phyloP scores from a whole-genome alignment of 1,139 yeast genomes.

The Geotrichum histeridarum region DNA sequence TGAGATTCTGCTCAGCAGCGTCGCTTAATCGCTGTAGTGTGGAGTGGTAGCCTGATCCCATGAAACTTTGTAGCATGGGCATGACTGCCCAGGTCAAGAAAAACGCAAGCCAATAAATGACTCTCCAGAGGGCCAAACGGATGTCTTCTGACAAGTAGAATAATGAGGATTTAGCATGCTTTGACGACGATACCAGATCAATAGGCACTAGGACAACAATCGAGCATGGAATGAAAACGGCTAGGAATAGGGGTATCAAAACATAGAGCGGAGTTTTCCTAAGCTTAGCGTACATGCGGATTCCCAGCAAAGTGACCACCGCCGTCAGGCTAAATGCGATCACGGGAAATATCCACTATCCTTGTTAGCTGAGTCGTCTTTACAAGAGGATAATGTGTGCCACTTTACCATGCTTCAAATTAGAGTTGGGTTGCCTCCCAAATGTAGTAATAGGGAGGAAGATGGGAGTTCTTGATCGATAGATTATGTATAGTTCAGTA shows the following conservation, averaged over 20 bases:
- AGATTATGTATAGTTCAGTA: neutral
- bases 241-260: slow-evolving; percentile 41
- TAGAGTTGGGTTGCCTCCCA: too few species aligned
- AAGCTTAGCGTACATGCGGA: slow-evolving; percentile 38
- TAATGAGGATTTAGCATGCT: slow-evolving; percentile 24
- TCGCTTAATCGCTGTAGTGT: slow-evolving; percentile 47
- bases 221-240: slow-evolving; percentile 53
- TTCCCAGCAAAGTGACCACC: slow-evolving; percentile 34
- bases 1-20: slow-evolving; percentile 53
- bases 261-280: slow-evolving; percentile 41
- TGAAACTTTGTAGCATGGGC: slow-evolving; percentile 69
- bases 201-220: slow-evolving; percentile 53
- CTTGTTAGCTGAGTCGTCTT: too few species aligned
- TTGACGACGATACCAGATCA: slow-evolving; percentile 42
- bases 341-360: slow-evolving; percentile 33
- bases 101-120: slow-evolving; percentile 77
- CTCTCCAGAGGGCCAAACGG: slow-evolving; percentile 61
- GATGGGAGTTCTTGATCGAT: too few species aligned
- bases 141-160: slow-evolving; percentile 45
- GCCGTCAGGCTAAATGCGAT: slow-evolving; percentile 37
- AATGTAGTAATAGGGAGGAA: too few species aligned
- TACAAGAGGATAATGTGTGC: too few species aligned
- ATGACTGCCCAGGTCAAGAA: slow-evolving; percentile 63
- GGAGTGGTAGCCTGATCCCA: slow-evolving; percentile 62
- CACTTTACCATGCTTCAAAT: too few species aligned